Base-by-base conservation (phyloP, 371 early-diverging fungal genomes). In the Basidiobolus meristosporus region DNA sequence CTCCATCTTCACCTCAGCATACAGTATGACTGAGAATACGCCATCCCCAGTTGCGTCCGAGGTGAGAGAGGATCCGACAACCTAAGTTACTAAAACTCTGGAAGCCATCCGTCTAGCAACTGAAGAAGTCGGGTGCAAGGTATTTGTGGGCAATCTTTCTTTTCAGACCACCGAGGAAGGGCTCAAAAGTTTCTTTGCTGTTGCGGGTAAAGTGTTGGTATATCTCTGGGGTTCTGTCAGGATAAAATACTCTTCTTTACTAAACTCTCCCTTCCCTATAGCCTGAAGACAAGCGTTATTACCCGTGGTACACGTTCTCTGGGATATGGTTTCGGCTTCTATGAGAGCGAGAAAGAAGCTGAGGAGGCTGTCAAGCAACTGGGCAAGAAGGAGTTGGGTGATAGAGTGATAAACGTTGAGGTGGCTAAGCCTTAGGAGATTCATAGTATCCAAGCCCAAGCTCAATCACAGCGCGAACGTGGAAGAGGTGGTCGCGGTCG, bases 111-210 rank as follows among this genome's bases (percentile, higher is more conserved):
- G n/a, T n/a, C n/a, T n/a, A n/a, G n/a, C n/a, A n/a, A n/a, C n/a
- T 44, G 62, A 67, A 44, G 65, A 73, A 40, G 54, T 60, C 52
- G 59, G 60, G 31, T 32, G 60, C 56, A 80, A 90, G 71, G 81
- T 89, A 30, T 96, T 90, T 69, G 84, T 90, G 30, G 92, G 97
- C 38, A 96, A 96, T 68, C 65, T 96, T 44, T 57, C 89, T 22
- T 89, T 84, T 68, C 57, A 68, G 51, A 82, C 78, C 41, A 82
- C 70, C 28, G 73, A 83, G 53, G 77, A 66, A 32, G 70, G 76
- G 52, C 65, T 96, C 38, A 60, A 59, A 44, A 62, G 73, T 17
- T 67, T 74, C 57, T 93, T 90, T 53, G 64, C 62, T 48, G 47
- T 59, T 31, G 65, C 72, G 41, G 86, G 77, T 44, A 65, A 72